Percentiles rank a stretch among this genome's conserved stretches.
Conservation (phyloP, 2,329 filamentous ascomycete species). For the Aspergillus puulaauensis region DNA sequence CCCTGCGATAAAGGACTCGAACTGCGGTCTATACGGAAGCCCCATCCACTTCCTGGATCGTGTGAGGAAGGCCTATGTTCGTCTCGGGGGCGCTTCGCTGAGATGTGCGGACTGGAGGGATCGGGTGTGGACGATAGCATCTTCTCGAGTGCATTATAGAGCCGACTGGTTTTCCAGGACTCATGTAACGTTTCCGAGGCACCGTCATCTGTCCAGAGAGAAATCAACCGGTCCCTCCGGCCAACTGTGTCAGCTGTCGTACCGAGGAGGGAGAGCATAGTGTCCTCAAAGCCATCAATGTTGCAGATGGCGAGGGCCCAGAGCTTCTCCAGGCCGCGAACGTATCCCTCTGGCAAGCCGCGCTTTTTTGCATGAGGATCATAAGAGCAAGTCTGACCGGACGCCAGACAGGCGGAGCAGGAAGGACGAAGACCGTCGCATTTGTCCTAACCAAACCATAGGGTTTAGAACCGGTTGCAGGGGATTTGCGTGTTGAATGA, state of each 20-base stretch:
- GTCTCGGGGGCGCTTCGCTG: conserved; percentile 37
- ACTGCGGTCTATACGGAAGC: conserved; percentile 31
- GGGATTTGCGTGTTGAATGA: neutral
- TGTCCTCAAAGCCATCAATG: conserved; percentile 45
- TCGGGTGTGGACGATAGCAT: conserved; percentile 40
- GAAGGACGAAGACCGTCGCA: conserved; percentile 46
- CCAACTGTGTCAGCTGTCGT: conserved; percentile 31
- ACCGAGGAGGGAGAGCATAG: conserved; percentile 40
- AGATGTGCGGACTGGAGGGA: conserved; percentile 16
- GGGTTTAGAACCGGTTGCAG: neutral
- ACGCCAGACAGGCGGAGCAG: conserved; percentile 43
- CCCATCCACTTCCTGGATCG: conserved; percentile 26
- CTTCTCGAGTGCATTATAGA: conserved; percentile 41
- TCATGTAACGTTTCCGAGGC: conserved; percentile 45
- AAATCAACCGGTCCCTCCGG: conserved; percentile 35
- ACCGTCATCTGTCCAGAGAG: conserved; percentile 41
- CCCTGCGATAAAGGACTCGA: conserved; percentile 27
- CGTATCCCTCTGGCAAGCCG: conserved; percentile 48
- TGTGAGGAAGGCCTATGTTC: conserved; percentile 23
- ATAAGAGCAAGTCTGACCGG: conserved; percentile 44
- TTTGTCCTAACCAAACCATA: conserved; percentile 32
- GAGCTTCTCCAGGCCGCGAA: conserved; percentile 47
- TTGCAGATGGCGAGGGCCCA: conserved; percentile 47
- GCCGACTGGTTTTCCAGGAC: conserved; percentile 44
- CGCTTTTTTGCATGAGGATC: conserved; percentile 47